Conservation (phyloP, 2,329 filamentous ascomycete species). For the Ascochyta fabae region DNA sequence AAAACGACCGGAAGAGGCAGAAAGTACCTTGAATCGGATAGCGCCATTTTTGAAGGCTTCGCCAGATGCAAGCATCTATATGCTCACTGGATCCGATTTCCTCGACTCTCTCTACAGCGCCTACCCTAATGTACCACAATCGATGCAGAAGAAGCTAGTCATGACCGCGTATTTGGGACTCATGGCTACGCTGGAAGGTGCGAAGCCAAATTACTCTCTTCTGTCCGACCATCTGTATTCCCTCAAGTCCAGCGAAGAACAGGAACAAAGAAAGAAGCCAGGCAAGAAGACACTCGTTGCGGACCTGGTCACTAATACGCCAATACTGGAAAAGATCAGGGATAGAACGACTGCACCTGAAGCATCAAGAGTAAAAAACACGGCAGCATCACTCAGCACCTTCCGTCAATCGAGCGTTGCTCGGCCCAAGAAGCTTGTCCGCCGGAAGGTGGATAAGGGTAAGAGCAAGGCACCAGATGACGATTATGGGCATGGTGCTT, state of each 20-base stretch:
- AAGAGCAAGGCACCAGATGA: conserved; percentile 58
- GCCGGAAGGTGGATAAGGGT: conserved; percentile 68
- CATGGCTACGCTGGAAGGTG: conserved; percentile 69
- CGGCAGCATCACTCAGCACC: conserved; percentile 65
- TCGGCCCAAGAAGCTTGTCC: conserved; percentile 59
- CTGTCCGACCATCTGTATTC: conserved; percentile 84
- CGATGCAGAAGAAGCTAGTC: conserved; percentile 70
- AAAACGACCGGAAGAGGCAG: conserved; percentile 63
- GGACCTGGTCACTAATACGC: conserved; percentile 81
- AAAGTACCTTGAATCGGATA: conserved; percentile 63
- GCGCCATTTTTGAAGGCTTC: conserved; percentile 70
- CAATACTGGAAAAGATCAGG: conserved; percentile 70
- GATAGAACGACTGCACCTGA: conserved; percentile 59
- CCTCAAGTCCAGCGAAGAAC: conserved; percentile 73
- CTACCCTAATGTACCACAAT: conserved; percentile 68
- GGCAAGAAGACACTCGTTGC: conserved; percentile 70
- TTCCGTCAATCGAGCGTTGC: conserved; percentile 64
- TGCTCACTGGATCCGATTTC: conserved; percentile 87
- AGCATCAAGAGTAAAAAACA: conserved; percentile 63
- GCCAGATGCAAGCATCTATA: conserved; percentile 62
- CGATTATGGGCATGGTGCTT: conserved; percentile 43
- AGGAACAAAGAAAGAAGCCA: conserved; percentile 56
- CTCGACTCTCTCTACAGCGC: conserved; percentile 75
- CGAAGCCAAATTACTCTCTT: conserved; percentile 73
- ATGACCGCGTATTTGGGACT: conserved; percentile 79